Evolutionary conservation across 306 rosid species (phyloP), one percentile per base, ranked within the genome.

Genomic region (Sicyos baderoa): DNA sequence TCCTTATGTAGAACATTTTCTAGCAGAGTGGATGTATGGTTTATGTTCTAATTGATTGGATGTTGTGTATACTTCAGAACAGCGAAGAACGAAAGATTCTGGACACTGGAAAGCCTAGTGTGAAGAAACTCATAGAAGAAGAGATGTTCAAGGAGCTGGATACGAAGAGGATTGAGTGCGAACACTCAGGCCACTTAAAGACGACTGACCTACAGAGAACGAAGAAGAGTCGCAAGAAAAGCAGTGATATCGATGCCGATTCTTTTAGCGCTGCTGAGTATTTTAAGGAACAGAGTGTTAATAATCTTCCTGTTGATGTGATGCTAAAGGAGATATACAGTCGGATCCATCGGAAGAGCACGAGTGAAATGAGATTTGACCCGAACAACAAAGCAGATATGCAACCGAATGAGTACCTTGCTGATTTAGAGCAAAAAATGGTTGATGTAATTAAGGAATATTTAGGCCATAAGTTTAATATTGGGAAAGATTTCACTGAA

Each of bases 81-180:
- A 60, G 17, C 47, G 75, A 73, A 60, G 89, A 73, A 76, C 72
- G 72, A 71, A 75, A 72, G 77, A 69, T 60, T 55, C n/a, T 71
- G 48, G 69, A 68, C 78, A 74, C 75, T 49, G 78, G 77, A 74
- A 90, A 88, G 86, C 95, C 90, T 29, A 90, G 97, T 54, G 97
- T 90, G 83, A 94, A 88, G 88, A 90, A 90, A 83, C 96, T 94
- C 74, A 94, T 94, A 17, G 97, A 90, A 79, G 91, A 88, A 78
- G 96, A 94, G 83, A 86, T 94, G 96, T 81, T 82, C 80, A 75
- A 51, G 9, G 91, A 90, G 71, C 86, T 67, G 71, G 86, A 77
- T 45, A 37, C 61, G 15, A 84, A 61, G 85, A 84, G 69, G 76
- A 66, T 49, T 0, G 71, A 21, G 14, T 22, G 22, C 40, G 77